Evolutionary conservation across 169 alveolate species (phyloP).

Genomic region (Theileria luwenshuni): DNA sequence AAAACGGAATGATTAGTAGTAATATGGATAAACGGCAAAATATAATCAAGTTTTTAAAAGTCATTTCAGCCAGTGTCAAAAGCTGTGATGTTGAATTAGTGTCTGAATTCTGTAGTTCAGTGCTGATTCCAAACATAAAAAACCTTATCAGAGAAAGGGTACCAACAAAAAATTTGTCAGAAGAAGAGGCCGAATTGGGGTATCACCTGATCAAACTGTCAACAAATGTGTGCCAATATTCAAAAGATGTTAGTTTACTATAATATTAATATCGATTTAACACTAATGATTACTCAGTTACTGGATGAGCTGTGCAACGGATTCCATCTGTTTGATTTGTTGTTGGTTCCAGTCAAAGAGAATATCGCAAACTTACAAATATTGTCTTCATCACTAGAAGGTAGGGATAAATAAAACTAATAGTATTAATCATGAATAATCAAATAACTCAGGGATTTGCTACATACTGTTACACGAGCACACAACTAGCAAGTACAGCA

Average conservation of each 20-base stretch:
- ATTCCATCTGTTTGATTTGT: conserved; percentile 51
- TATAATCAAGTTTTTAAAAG: conserved; percentile 25
- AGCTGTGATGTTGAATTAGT: conserved; percentile 11
- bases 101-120: conserved; percentile 26
- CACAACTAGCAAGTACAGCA: conserved; percentile 19
- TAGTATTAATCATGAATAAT: not conserved
- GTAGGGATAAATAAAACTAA: not conserved
- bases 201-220: conserved; percentile 12
- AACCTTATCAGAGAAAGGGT: conserved; percentile 52
- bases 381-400: conserved; percentile 41
- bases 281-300: not conserved
- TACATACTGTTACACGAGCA: conserved; percentile 21
- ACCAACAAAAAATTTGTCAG: conserved; percentile 38
- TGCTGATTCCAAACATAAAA: conserved; percentile 47
- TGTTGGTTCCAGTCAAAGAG: conserved; percentile 61
- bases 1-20: conserved; percentile 23
- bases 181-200: conserved; percentile 34
- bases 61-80: conserved; percentile 23
- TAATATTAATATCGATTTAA: too few relatives aligned
- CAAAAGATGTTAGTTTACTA: not conserved
- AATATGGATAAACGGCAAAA: conserved; percentile 4
- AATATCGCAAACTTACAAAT: conserved; percentile 41
- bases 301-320: conserved; percentile 61
- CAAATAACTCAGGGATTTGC: conserved; percentile 3
- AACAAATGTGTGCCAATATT: not conserved